Evolutionary conservation across 441 rosid genomes (phyloP).

Genomic region (Euphorbia corollata): DNA sequence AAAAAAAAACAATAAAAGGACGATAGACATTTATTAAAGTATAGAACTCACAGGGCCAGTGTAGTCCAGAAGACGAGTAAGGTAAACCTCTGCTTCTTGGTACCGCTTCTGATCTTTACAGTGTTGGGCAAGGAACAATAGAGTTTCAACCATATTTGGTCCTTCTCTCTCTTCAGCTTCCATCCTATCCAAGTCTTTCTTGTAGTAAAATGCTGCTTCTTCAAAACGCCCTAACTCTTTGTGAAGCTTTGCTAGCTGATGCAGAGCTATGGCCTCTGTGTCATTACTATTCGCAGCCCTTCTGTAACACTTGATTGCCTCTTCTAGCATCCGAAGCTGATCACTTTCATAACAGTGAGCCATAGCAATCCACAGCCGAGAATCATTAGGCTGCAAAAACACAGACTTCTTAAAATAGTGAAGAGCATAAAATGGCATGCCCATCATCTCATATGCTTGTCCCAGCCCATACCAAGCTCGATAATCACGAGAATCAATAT

Average conservation of each 20-base stretch:
- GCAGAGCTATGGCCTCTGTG: slow-evolving; percentile 79
- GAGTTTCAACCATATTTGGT: slow-evolving; percentile 81
- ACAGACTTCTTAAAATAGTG: slow-evolving; percentile 81
- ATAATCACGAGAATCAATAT: slow-evolving; percentile 71
- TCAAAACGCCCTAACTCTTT: slow-evolving; percentile 57
- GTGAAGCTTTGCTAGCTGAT: slow-evolving; percentile 73
- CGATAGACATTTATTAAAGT: neutral
- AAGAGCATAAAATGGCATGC: slow-evolving; percentile 80
- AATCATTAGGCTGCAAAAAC: slow-evolving; percentile 75
- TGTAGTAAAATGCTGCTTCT: slow-evolving; percentile 81
- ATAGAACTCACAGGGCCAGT: slow-evolving; percentile 67
- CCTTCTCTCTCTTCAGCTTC: slow-evolving; percentile 92
- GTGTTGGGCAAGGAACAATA: slow-evolving; percentile 63
- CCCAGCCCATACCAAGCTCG: slow-evolving; percentile 97
- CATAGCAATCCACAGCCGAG: slow-evolving; percentile 93
- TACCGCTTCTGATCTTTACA: slow-evolving; percentile 55
- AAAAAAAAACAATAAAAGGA: neutral
- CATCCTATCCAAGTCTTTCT: slow-evolving; percentile 83
- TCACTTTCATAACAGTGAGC: slow-evolving; percentile 84
- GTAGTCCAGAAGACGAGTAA: slow-evolving; percentile 81
- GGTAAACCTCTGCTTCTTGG: slow-evolving; percentile 88
- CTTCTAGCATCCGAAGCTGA: slow-evolving; percentile 81
- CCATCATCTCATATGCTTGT: slow-evolving; percentile 91
- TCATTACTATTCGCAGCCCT: slow-evolving; percentile 77
- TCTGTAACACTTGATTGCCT: slow-evolving; percentile 83